Base-by-base conservation (phyloP, 768 basidiomycete genomes). In the Russula earlei region DNA sequence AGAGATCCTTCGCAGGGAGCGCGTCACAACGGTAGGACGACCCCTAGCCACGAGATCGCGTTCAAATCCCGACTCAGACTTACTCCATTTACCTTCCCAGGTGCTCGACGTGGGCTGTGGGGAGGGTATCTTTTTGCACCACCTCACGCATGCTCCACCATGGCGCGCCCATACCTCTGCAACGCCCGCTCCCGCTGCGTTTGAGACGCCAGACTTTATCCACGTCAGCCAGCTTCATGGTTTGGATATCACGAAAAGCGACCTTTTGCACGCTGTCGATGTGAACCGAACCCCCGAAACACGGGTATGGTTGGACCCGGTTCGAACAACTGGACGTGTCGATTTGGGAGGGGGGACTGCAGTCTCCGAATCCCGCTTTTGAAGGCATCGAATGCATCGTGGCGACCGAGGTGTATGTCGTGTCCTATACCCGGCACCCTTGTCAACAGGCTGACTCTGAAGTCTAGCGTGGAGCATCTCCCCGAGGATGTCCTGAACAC, bases 41-140 rank as follows among this genome's bases (percentile, higher is more conserved):
- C 38, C 17, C 24, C 20, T 11, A 3, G 4, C 38, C 27, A 38
- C 20, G 49, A 29, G 41, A 36, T 46, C 49, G 45, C 17, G 20
- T 42, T 25, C 5, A 11, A 17, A 15, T 50, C 46, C 24, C 41
- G 14, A 41, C 45, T 49, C 40, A 58, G n/a, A n/a, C n/a, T 29
- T 44, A 14, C 10, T 4, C 4, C 1, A 36, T 15, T 34, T 36
- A 27, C 29, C 9, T 22, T 11, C 24, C 20, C 55, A 91, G 88
- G 75, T 92, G 7, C 72, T 91, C 46, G 91, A 94, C 63, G 73
- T 91, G 25, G 91, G 91, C 4, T 94, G 91, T 62, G 91, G 91
- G 38, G 82, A 88, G 68, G 91, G 91, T 20, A 74, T 82, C 37
- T 75, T 93, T 8, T 78, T 93, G 14, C 67, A 74, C 0, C 77